Percentiles rank a stretch among this genome's conserved stretches.
Evolutionary conservation across 108 stramenopile species (phyloP).

Genomic region (Nitzschia putrida): DNA sequence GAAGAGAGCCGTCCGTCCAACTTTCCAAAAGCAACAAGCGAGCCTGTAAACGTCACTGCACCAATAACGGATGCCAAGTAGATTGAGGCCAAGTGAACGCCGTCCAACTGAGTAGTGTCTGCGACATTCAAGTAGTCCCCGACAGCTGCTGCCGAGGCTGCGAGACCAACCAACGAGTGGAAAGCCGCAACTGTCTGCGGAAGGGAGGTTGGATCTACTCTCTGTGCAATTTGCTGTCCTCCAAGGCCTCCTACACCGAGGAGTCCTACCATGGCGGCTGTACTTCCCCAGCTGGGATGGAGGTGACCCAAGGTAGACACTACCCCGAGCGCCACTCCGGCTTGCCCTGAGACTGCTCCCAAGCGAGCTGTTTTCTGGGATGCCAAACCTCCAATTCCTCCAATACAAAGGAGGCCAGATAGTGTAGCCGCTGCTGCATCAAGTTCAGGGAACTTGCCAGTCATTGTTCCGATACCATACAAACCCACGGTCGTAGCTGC

Average conservation of each 20-base stretch:
- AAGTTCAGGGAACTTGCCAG: constrained; percentile 86
- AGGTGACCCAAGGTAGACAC: constrained; percentile 93
- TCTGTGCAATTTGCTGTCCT: constrained; percentile 84
- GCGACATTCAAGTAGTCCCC: constrained; percentile 84
- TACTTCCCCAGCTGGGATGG: constrained; percentile 64
- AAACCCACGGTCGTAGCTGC: constrained; percentile 79
- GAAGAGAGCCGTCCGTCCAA: constrained; percentile 83
- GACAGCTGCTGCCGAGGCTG: constrained; percentile 89
- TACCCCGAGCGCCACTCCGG: constrained; percentile 95
- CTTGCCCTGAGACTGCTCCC: constrained; percentile 94
- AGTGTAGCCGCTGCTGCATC: constrained; percentile 84
- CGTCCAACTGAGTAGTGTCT: constrained; percentile 69
- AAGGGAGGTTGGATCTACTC: constrained; percentile 94
- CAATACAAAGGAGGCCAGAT: constrained; percentile 95
- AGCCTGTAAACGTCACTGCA: constrained; percentile 95
- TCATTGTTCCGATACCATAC: constrained; percentile 71
- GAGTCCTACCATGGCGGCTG: constrained; percentile 79
- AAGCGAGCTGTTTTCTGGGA: constrained; percentile 93
- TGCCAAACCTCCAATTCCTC: constrained; percentile 94
- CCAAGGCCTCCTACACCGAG: constrained; percentile 91
- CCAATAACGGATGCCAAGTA: constrained; percentile 97
- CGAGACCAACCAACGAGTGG: constrained; percentile 95
- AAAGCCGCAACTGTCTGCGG: constrained; percentile 99
- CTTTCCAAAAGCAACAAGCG: constrained; percentile 98
- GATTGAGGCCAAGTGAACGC: constrained; percentile 82